Percentiles rank a stretch among this genome's conserved stretches.
These are phyloP conservation scores for Cenchrus americanus DNA, from an alignment of 176 grass and related monocot genomes.

Conservation along the genomic window DNA sequence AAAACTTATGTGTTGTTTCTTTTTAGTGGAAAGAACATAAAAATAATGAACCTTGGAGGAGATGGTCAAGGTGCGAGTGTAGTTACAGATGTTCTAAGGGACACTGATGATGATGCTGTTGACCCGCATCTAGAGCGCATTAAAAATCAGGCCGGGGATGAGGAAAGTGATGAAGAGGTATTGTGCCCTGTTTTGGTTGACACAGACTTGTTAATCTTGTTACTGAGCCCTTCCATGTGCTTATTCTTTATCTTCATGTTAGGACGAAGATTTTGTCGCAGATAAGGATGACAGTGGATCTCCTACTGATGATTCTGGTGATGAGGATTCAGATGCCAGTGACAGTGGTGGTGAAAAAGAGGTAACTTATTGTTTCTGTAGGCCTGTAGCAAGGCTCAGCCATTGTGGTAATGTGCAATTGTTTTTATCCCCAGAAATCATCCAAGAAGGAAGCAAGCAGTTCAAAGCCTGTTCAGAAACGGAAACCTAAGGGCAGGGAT, in stretches of 20 bases:
- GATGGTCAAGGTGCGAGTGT: slow-evolving; percentile 73
- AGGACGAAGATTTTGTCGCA: slow-evolving; percentile 99
- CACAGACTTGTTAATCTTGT: slow-evolving; percentile 33
- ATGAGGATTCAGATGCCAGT: slow-evolving; percentile 89
- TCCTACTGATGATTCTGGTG: slow-evolving; percentile 94
- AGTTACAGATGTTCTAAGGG: slow-evolving; percentile 74
- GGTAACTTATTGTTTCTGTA: slow-evolving; percentile 36
- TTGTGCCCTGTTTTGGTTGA: slow-evolving; percentile 29
- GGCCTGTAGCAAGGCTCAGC: slow-evolving; percentile 1
- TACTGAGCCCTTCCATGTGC: background rate
- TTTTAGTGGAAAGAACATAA: slow-evolving; percentile 81
- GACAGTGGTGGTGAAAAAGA: slow-evolving; percentile 83
- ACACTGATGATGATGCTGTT: slow-evolving; percentile 77
- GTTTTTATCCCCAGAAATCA: slow-evolving; percentile 57
- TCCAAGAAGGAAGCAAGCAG: slow-evolving; percentile 77
- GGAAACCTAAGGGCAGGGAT: slow-evolving; percentile 74
- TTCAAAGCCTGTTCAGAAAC: slow-evolving; percentile 72
- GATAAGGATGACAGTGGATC: slow-evolving; percentile 97
- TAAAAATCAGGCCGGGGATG: slow-evolving; percentile 74
- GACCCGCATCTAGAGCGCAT: slow-evolving; percentile 86
- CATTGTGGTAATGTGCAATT: slow-evolving; percentile 27
- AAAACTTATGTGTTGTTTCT: slow-evolving; percentile 44
- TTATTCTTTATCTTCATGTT: slow-evolving; percentile 26
- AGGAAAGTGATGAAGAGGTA: slow-evolving; percentile 99
- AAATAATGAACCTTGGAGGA: slow-evolving; percentile 94